Conservation (phyloP, 2,329 filamentous ascomycete species). For the Chaetomiaceae sp. region DNA sequence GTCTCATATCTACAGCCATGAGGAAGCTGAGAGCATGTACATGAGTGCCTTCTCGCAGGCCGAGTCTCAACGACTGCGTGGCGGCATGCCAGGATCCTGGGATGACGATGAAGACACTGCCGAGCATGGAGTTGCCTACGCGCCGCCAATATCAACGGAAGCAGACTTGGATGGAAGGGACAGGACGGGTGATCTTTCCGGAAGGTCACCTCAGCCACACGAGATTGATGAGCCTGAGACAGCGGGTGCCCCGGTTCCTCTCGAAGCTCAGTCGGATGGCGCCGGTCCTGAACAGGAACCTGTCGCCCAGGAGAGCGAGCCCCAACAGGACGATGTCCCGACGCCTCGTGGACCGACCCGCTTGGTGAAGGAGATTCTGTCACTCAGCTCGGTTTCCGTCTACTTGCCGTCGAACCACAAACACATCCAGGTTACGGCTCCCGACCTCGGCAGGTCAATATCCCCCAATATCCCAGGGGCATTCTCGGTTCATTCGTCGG, state of each 20-base stretch:
- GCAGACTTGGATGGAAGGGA: neutral
- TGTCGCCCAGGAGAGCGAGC: conserved; percentile 13
- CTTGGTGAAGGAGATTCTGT: conserved; percentile 53
- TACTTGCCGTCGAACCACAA: conserved; percentile 51
- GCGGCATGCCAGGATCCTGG: conserved; percentile 51
- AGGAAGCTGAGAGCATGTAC: conserved; percentile 83
- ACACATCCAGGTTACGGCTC: conserved; percentile 36
- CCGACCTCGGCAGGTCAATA: conserved; percentile 35
- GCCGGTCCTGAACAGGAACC: neutral
- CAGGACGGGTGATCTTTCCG: neutral
- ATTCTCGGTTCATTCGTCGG: conserved; percentile 48
- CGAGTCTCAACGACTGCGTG: conserved; percentile 30
- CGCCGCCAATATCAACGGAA: neutral
- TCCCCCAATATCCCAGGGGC: conserved; percentile 56
- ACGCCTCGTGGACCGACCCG: conserved; percentile 51
- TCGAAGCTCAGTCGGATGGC: neutral
- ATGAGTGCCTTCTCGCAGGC: conserved; percentile 65
- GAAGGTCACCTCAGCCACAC: neutral
- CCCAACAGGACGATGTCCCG: conserved; percentile 37
- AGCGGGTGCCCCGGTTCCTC: neutral
- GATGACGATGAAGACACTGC: conserved; percentile 34
- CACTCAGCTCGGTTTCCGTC: conserved; percentile 47
- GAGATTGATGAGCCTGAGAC: neutral
- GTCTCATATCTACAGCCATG: conserved; percentile 71
- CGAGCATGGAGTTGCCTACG: conserved; percentile 9